Conservation (phyloP, 1,284 basidiomycete genomes). For the Pholiota adiposa region DNA sequence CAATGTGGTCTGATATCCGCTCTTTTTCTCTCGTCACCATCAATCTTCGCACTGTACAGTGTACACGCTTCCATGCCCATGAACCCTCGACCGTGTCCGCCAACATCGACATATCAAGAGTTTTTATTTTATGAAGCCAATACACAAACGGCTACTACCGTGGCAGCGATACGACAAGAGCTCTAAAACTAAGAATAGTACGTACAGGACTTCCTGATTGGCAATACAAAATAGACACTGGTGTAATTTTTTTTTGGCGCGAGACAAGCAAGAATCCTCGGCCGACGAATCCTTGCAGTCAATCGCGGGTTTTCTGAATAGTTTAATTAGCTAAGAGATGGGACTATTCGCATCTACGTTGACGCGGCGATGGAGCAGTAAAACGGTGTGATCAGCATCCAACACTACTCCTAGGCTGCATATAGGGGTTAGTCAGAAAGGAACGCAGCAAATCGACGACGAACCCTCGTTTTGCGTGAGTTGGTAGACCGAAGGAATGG, state of each 20-base stretch:
- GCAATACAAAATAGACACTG: neutral
- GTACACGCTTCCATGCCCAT: neutral
- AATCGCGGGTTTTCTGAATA: slow-evolving; percentile 13
- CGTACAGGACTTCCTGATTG: neutral
- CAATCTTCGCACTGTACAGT: slow-evolving; percentile 1
- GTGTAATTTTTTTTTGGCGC: slow-evolving; percentile 13
- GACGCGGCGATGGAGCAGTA: neutral
- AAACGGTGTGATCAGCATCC: neutral
- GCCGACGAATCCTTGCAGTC: slow-evolving; percentile 15
- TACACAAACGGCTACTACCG: neutral
- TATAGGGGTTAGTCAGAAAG: neutral
- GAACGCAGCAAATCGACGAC: neutral
- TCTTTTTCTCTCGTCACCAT: slow-evolving; percentile 1
- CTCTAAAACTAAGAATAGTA: neutral
- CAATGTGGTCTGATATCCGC: slow-evolving; percentile 19
- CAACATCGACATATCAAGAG: neutral
- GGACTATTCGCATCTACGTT: neutral
- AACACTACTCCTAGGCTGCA: neutral
- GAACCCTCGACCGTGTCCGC: neutral
- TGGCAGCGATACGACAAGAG: neutral
- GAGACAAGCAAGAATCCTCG: slow-evolving; percentile 17
- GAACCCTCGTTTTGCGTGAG: neutral
- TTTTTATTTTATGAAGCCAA: neutral
- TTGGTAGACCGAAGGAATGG: neutral
- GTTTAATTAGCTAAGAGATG: slow-evolving; percentile 1